Conservation (phyloP, 1,139 yeast genomes). For the Suhomyces wounanorum region DNA sequence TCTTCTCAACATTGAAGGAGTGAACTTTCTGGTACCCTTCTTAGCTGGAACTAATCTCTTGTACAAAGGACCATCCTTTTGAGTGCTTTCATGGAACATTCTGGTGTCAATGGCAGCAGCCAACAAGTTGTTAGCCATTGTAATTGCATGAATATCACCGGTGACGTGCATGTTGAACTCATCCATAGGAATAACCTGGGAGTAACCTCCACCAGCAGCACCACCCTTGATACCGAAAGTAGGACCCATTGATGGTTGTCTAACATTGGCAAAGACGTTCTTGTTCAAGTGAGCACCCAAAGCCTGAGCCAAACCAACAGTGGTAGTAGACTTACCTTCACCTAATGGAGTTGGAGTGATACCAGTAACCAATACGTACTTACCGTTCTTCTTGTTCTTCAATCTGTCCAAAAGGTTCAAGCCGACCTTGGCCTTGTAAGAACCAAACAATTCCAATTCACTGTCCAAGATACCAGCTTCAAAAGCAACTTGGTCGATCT, state of each 20-base stretch:
- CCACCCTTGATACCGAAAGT: slow-evolving; percentile 88
- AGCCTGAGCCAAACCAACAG: slow-evolving; percentile 79
- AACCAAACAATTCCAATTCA: slow-evolving; percentile 74
- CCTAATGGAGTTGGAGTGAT: slow-evolving; percentile 84
- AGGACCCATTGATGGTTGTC: slow-evolving; percentile 90
- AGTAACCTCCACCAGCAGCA: slow-evolving; percentile 87
- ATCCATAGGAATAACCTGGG: slow-evolving; percentile 88
- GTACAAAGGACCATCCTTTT: slow-evolving; percentile 60
- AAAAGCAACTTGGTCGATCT: slow-evolving; percentile 59
- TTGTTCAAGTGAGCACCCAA: slow-evolving; percentile 71
- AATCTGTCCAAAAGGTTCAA: slow-evolving; percentile 75
- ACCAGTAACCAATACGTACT: slow-evolving; percentile 75
- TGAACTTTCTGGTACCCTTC: slow-evolving; percentile 64
- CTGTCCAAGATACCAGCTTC: slow-evolving; percentile 63
- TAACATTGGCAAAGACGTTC: slow-evolving; percentile 74
- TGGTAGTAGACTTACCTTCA: slow-evolving; percentile 81
- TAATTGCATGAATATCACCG: slow-evolving; percentile 83
- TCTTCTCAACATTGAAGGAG: slow-evolving; percentile 67
- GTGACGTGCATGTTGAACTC: slow-evolving; percentile 84
- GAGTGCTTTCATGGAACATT: slow-evolving; percentile 77
- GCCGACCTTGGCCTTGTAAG: slow-evolving; percentile 72
- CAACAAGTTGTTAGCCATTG: slow-evolving; percentile 74
- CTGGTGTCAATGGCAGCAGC: slow-evolving; percentile 87
- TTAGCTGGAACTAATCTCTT: slow-evolving; percentile 71
- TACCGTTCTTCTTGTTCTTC: slow-evolving; percentile 57